Percentiles rank a stretch among this genome's conserved stretches.
Conservation (phyloP, 1,284 basidiomycete genomes). For the Cutaneotrichosporon arboriforme region DNA sequence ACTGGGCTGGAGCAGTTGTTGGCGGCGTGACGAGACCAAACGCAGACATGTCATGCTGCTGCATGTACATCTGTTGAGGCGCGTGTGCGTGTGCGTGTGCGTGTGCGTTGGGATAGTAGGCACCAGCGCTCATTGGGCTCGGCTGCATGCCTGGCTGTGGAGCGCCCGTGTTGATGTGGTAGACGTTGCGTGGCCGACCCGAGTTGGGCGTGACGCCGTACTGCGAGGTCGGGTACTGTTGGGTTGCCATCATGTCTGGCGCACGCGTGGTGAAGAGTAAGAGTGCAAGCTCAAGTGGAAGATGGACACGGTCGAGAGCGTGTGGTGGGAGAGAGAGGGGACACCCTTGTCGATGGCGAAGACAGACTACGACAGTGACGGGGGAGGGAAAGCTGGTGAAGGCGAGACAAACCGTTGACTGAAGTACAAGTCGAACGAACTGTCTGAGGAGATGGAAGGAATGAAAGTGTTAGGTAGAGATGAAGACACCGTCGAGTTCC, state of each 20-base stretch:
- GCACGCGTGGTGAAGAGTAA: neutral
- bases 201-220: slow-evolving; percentile 4
- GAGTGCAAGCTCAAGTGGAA: neutral
- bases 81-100: neutral
- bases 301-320: neutral
- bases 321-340: no score
- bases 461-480: no score
- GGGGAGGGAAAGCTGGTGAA: no score
- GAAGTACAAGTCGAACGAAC: no score
- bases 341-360: no score
- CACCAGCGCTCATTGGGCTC: neutral
- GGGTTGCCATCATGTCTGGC: slow-evolving; percentile 13
- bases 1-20: slow-evolving; percentile 10
- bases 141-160: neutral
- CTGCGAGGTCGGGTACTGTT: slow-evolving; percentile 13
- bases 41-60: slow-evolving; percentile 6
- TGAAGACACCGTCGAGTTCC: no score
- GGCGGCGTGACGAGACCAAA: slow-evolving; percentile 17
- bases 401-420: no score
- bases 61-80: slow-evolving; percentile 8
- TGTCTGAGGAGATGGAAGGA: no score
- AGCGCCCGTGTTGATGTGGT: slow-evolving; percentile 2
- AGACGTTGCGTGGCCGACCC: slow-evolving; percentile 9
- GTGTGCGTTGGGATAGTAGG: neutral
- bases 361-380: no score